These are phyloP conservation scores for Nymphaea thermarum DNA, from an alignment of 164 flowering plant species.

Conservation along the genomic window DNA sequence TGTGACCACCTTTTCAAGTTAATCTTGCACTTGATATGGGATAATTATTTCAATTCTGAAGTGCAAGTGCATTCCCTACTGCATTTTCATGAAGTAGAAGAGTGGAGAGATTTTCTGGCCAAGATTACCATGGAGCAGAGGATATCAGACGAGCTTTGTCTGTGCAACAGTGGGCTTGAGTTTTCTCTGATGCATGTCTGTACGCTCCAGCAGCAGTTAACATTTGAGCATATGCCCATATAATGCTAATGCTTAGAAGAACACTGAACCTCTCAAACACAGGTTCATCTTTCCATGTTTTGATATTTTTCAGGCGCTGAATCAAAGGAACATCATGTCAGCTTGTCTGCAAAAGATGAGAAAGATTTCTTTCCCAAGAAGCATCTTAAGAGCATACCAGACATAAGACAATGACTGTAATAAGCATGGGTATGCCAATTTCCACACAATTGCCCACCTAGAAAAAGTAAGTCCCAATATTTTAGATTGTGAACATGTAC, in stretches of 20 bases:
- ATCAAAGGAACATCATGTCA: not conserved
- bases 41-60: too few species aligned
- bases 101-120: not conserved
- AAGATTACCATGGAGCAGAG: constrained; percentile 57
- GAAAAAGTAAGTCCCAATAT: not conserved
- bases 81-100: not conserved
- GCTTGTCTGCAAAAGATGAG: not conserved
- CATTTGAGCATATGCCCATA: constrained; percentile 8
- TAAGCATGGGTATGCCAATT: constrained; percentile 13
- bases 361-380: not conserved
- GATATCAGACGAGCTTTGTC: constrained; percentile 64
- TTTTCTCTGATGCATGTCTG: constrained; percentile 9
- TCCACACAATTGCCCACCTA: constrained; percentile 10
- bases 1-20: too few species aligned
- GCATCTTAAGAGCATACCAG: constrained; percentile 6
- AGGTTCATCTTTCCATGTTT: constrained; percentile 5
- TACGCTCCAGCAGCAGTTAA: constrained; percentile 9
- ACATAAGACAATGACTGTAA: constrained; percentile 1
- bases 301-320: constrained; percentile 11
- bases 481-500: not conserved
- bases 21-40: too few species aligned
- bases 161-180: constrained; percentile 56
- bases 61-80: too few species aligned
- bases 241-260: constrained; percentile 9
- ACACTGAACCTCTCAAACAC: constrained; percentile 9